Evolutionary conservation across 805 yeast species (phyloP).

Genomic region (Saturnispora mendoncae): DNA sequence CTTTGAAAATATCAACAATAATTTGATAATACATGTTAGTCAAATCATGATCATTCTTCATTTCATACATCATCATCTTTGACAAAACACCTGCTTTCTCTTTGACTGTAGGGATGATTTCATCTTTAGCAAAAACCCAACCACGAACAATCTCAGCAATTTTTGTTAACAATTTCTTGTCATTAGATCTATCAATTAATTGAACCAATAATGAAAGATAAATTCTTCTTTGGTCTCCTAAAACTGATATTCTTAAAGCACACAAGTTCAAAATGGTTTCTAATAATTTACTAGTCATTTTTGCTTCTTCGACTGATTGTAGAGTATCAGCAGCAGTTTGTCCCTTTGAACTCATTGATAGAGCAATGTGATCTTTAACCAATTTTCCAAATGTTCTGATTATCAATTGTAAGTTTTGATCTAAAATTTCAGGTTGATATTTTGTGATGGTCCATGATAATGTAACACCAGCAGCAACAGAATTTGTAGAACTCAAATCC

Average conservation of each 20-base stretch:
- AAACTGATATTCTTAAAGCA: constrained; percentile 68
- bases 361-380: constrained; percentile 75
- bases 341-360: constrained; percentile 41
- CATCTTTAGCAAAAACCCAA: constrained; percentile 84
- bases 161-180: constrained; percentile 61
- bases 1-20: constrained; percentile 80
- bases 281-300: constrained; percentile 65
- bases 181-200: constrained; percentile 79
- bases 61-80: constrained; percentile 89
- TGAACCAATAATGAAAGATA: constrained; percentile 82
- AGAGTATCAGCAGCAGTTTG: constrained; percentile 18
- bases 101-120: constrained; percentile 85
- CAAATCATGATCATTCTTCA: constrained; percentile 71
- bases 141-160: constrained; percentile 70
- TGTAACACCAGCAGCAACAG: constrained; percentile 82
- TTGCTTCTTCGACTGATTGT: constrained; percentile 54
- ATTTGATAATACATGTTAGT: constrained; percentile 78
- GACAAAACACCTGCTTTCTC: constrained; percentile 91
- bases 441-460: constrained; percentile 73
- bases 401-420: constrained; percentile 62
- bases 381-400: constrained; percentile 85
- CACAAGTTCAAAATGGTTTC: constrained; percentile 71
- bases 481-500: constrained; percentile 60
- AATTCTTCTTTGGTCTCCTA: constrained; percentile 90
- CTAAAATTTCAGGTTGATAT: constrained; percentile 64